phyloP scores from a whole-genome alignment of 2,329 filamentous ascomycete species.

The Colletotrichum abscissum region DNA sequence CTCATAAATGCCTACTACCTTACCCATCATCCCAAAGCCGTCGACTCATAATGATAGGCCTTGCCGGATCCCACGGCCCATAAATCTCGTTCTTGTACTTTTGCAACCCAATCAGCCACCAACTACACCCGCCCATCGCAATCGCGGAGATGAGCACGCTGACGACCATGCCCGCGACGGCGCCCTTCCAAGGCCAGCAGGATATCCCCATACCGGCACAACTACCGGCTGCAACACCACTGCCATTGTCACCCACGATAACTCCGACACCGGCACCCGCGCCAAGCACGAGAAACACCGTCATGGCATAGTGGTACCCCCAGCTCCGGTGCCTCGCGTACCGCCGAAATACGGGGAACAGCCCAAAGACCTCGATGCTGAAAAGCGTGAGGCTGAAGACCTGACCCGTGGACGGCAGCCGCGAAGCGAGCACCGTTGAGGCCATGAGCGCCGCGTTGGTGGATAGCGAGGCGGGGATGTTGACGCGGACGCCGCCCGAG shows the following conservation, averaged over 20 bases:
- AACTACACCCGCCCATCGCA: conserved; percentile 92
- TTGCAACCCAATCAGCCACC: conserved; percentile 97
- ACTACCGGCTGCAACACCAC: conserved; percentile 9
- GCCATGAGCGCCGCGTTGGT: conserved; percentile 98
- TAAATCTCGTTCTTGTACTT: conserved; percentile 99
- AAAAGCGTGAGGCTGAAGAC: conserved; percentile 96
- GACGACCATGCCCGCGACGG: conserved; percentile 78
- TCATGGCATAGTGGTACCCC: conserved; percentile 82
- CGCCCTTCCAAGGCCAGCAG: conserved; percentile 63
- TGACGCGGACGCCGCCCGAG: conserved; percentile 55
- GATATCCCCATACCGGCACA: conserved; percentile 34
- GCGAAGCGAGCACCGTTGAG: conserved; percentile 90
- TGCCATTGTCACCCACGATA: conserved; percentile 59
- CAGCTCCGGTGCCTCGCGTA: conserved; percentile 86
- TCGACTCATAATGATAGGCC: conserved; percentile 83
- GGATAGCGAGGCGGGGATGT: conserved; percentile 80
- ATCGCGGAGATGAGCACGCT: conserved; percentile 80
- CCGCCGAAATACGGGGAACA: conserved; percentile 97
- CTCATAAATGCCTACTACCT: not conserved
- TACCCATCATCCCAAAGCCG: conserved; percentile 61
- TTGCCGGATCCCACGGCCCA: conserved; percentile 95
- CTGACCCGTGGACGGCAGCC: conserved; percentile 88
- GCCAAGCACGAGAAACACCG: conserved; percentile 79
- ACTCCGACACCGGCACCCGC: conserved; percentile 83
- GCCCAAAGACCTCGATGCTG: conserved; percentile 95